A percentile compares a stretch with the other conserved stretches of the same genome.
phyloP scores from a whole-genome alignment of 441 rosid genomes.

The Gossypium lobatum region DNA sequence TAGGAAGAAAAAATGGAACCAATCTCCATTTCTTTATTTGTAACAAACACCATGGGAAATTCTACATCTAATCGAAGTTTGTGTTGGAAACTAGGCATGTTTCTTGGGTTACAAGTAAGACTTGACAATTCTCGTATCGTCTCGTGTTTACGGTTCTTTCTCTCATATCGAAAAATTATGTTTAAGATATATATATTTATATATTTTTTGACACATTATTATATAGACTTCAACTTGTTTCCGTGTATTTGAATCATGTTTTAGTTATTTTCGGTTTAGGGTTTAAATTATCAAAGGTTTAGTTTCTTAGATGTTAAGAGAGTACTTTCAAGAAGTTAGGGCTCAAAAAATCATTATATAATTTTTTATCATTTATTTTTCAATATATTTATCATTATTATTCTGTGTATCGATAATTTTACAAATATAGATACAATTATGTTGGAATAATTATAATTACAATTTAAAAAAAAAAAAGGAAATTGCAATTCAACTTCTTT shows the following conservation, averaged over 20 bases:
- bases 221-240: not conserved
- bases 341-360: not conserved
- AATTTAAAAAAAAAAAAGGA: too few relatives aligned
- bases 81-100: not conserved
- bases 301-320: not conserved
- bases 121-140: not conserved
- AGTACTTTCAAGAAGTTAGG: not conserved
- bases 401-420: not conserved
- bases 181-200: not conserved
- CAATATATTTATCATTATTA: not conserved
- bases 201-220: not conserved
- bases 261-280: not conserved
- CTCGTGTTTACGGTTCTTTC: not conserved
- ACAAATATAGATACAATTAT: too few relatives aligned
- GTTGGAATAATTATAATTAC: too few relatives aligned
- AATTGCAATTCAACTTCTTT: too few relatives aligned
- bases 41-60: not conserved
- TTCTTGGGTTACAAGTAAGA: not conserved
- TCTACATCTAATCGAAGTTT: not conserved
- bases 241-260: not conserved
- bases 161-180: not conserved
- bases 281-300: not conserved
- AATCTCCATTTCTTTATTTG: not conserved
- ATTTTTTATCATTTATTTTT: not conserved
- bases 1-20: slow-evolving; percentile 18